Percentiles rank a stretch among this genome's conserved stretches.
Conservation (phyloP, 2,329 filamentous ascomycete genomes). For the Ambrosiella cleistominuta region DNA sequence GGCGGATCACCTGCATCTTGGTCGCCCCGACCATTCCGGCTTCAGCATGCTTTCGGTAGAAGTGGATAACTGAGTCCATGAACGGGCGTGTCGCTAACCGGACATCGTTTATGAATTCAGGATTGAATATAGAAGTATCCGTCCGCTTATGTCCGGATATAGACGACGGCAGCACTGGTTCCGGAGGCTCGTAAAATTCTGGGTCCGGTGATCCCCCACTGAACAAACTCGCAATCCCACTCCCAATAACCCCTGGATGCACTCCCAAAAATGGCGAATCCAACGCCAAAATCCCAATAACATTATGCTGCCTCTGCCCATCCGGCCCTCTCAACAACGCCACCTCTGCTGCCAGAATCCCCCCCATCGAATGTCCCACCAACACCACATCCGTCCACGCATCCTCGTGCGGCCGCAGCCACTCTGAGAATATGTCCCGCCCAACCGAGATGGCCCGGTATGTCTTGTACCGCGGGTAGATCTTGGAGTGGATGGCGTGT, state of each 20-base stretch:
- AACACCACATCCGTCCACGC: slow-evolving; percentile 61
- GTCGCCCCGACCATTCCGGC: slow-evolving; percentile 54
- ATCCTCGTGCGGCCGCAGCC: slow-evolving; percentile 63
- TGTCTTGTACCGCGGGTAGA: slow-evolving; percentile 66
- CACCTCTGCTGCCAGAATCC: slow-evolving; percentile 64
- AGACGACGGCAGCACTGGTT: background rate
- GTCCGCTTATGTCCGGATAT: slow-evolving; percentile 5
- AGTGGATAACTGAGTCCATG: slow-evolving; percentile 52
- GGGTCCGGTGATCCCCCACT: slow-evolving; percentile 22
- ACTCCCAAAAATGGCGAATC: slow-evolving; percentile 79
- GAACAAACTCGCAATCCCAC: slow-evolving; percentile 66
- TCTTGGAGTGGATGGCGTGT: slow-evolving; percentile 72
- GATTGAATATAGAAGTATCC: slow-evolving; percentile 48
- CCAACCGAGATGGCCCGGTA: slow-evolving; percentile 55
- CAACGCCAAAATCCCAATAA: slow-evolving; percentile 65
- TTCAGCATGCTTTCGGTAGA: slow-evolving; percentile 59
- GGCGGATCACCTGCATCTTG: slow-evolving; percentile 56
- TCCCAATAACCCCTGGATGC: slow-evolving; percentile 72
- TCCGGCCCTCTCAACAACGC: slow-evolving; percentile 27
- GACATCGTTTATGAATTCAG: slow-evolving; percentile 58
- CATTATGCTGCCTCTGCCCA: slow-evolving; percentile 50
- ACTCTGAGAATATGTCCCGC: slow-evolving; percentile 65
- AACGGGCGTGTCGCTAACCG: slow-evolving; percentile 51
- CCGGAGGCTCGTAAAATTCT: background rate
- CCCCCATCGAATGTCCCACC: slow-evolving; percentile 80